Evolutionary conservation across 164 flowering plant species (phyloP).

Genomic region (Kingdonia uniflora): DNA sequence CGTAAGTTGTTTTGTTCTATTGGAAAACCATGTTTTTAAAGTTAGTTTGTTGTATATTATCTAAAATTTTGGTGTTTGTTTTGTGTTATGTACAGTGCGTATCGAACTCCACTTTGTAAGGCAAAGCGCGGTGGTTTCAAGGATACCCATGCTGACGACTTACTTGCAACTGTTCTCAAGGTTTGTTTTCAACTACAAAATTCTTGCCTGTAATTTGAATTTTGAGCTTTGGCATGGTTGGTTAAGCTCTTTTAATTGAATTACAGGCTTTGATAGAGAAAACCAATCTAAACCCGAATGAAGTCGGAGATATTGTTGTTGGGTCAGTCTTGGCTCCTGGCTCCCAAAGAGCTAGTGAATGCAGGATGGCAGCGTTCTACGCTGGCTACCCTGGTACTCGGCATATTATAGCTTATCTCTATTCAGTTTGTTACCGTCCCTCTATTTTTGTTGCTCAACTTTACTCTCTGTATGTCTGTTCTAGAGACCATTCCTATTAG

Average conservation of each 20-base stretch:
- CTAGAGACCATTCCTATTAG: slow-evolving; percentile 88
- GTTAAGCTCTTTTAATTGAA: background rate
- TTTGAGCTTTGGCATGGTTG: background rate
- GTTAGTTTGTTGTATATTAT: background rate
- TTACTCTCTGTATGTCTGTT: background rate
- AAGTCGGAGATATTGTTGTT: slow-evolving; percentile 95
- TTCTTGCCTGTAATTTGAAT: background rate
- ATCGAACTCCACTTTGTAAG: slow-evolving; percentile 75
- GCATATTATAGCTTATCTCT: background rate
- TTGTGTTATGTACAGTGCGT: slow-evolving; percentile 33
- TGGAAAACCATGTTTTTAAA: background rate
- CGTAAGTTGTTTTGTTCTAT: slow-evolving; percentile 42
- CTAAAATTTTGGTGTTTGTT: background rate
- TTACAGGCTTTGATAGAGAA: slow-evolving; percentile 78
- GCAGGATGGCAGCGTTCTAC: slow-evolving; percentile 98
- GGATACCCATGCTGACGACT: slow-evolving; percentile 77
- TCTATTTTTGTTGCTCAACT: background rate
- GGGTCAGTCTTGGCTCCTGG: slow-evolving; percentile 92
- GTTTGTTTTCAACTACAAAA: slow-evolving; percentile 17
- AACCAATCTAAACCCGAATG: slow-evolving; percentile 76
- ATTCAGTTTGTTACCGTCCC: background rate
- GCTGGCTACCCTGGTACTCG: slow-evolving; percentile 93
- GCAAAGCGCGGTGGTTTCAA: slow-evolving; percentile 89
- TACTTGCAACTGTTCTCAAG: slow-evolving; percentile 82
- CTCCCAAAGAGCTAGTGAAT: slow-evolving; percentile 83